Base-by-base conservation (phyloP, 805 yeast genomes). In the Wickerhamiella shivajii region DNA sequence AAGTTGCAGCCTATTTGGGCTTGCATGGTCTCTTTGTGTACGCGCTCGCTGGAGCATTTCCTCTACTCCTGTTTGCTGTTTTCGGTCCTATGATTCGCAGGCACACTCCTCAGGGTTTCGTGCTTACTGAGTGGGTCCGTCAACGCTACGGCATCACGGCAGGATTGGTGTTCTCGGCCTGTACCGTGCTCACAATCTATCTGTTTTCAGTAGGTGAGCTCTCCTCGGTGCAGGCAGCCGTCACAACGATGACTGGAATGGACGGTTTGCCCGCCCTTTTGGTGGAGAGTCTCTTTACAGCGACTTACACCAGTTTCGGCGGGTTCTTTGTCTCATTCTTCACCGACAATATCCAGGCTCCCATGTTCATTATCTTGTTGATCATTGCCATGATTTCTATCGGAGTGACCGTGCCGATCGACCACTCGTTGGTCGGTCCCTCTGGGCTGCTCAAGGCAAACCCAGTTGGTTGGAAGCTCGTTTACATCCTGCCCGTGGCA, bases 121-220 rank as follows among this genome's bases (percentile, higher is more conserved):
- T 85, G 18, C 59, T 85, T 44, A 83, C 94, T 4, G 94, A 85
- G 52, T 85, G 96, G 96, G 87, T 81, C n/a, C 69, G 80, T 49
- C 71, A 69, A 29, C 62, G 95, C 44, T 85, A 66, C 51, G 96
- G 95, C 2, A 50, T 63, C 5, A 56, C 76, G 11, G 64, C 93
- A 3, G 78, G 81, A 1, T 58, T 81, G 43, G 79, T 81, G 45
- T 56, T 85, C 29, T 75, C 92, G 10, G 72, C 71, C 29, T 80
- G 84, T 54, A 81, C 95, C 1, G 67, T 85, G 33, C 63, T 85
- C 42, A 84, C 94, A 6, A 68, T 85, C 67, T 81, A 74, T 49
- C 62, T 85, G 44, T 84, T 75, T 53, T 77, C 83, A 84, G 77
- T 83, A 31, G 77, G 85, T 18, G 96, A 85, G 53, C 61, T 85